Conservation (phyloP, 805 yeast genomes). For the Wickerhamomyces canadensis region DNA sequence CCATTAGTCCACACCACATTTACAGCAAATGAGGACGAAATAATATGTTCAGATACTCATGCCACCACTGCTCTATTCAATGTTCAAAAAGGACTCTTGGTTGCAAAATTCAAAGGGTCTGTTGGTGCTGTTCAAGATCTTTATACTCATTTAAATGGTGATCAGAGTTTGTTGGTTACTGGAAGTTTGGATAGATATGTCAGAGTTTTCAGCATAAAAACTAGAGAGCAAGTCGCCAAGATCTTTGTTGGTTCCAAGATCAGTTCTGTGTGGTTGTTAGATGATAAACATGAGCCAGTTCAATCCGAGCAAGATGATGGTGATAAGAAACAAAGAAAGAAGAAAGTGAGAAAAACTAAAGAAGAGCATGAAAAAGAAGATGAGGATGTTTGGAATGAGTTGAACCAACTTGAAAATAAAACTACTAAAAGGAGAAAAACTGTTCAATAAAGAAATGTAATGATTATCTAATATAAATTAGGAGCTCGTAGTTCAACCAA, state of each 20-base stretch:
- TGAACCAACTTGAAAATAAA: conserved; percentile 18
- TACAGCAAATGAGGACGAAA: conserved; percentile 29
- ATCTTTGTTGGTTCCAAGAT: conserved; percentile 75
- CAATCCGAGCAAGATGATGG: conserved; percentile 24
- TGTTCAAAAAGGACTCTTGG: conserved; percentile 41
- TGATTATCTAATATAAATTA: neutral
- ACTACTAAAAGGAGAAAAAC: conserved; percentile 16
- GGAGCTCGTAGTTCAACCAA: neutral
- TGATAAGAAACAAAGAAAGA: conserved; percentile 24
- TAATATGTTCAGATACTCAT: conserved; percentile 71
- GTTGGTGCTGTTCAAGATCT: conserved; percentile 56
- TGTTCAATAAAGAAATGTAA: neutral
- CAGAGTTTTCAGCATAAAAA: conserved; percentile 61
- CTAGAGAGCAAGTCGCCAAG: conserved; percentile 57
- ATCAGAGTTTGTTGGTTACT: conserved; percentile 47
- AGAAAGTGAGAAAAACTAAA: conserved; percentile 35
- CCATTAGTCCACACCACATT: conserved; percentile 38
- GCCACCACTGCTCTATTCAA: conserved; percentile 55
- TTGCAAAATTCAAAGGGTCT: conserved; percentile 74
- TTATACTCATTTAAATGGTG: conserved; percentile 19
- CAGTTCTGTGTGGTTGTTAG: conserved; percentile 44
- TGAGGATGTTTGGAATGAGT: conserved; percentile 34
- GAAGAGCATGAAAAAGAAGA: conserved; percentile 21
- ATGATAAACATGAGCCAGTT: conserved; percentile 35
- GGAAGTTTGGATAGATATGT: conserved; percentile 89